phyloP scores from a whole-genome alignment of 306 rosid genomes.

The Chamaecrista fasciculata region DNA sequence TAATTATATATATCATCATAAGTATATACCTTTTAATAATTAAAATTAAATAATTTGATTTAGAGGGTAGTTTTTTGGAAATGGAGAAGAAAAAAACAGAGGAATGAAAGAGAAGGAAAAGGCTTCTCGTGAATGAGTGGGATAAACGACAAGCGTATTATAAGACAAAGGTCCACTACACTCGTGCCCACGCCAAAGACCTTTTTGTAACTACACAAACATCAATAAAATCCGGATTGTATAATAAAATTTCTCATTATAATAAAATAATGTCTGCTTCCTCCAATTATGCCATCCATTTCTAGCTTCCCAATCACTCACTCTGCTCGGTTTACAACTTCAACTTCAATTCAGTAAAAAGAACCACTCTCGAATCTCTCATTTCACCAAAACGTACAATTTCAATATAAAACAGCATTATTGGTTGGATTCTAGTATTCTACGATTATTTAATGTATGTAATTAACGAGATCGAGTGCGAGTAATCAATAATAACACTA shows the following conservation, averaged over 20 bases:
- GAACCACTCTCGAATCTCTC: neutral
- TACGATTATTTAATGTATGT: too few relatives aligned
- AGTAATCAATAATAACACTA: neutral
- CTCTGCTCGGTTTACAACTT: too few relatives aligned
- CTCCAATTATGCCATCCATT: too few relatives aligned
- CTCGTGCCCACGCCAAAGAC: constrained; percentile 16
- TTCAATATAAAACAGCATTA: too few relatives aligned
- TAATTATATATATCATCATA: too few relatives aligned
- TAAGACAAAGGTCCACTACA: constrained; percentile 33
- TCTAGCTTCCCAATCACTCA: too few relatives aligned
- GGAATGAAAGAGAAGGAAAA: neutral
- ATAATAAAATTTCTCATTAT: neutral
- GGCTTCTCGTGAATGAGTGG: constrained; percentile 28
- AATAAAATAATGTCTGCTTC: neutral
- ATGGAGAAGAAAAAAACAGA: too few relatives aligned
- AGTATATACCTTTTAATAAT: too few relatives aligned
- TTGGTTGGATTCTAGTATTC: neutral
- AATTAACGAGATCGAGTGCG: too few relatives aligned
- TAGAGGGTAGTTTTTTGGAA: too few relatives aligned
- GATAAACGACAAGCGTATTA: constrained; percentile 15
- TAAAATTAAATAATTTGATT: too few relatives aligned
- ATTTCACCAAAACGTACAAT: neutral
- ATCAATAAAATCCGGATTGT: neutral
- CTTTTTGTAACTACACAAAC: constrained; percentile 27
- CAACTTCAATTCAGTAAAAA: neutral